Evolutionary conservation across 306 rosid genomes (phyloP).

Genomic region (Begonia masoniana): DNA sequence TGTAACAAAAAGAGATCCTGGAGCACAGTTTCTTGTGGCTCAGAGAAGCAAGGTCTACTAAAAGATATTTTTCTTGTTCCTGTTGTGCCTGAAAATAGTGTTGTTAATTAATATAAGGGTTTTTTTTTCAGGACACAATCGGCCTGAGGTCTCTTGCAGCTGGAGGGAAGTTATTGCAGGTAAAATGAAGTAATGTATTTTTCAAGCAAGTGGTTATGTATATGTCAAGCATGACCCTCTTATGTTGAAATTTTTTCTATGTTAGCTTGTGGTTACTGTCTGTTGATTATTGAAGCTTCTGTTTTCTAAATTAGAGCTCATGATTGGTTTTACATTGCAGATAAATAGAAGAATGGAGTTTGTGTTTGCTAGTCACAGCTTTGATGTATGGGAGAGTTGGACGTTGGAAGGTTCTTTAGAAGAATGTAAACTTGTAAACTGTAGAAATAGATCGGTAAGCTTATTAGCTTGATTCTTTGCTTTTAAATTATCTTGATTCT

Average conservation of each 20-base stretch:
- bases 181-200: slow-evolving; percentile 10
- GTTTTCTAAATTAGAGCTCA: no score
- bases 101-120: background rate
- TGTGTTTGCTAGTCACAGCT: slow-evolving; percentile 96
- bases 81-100: background rate
- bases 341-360: slow-evolving; percentile 89
- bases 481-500: background rate
- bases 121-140: slow-evolving; percentile 57
- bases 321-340: slow-evolving; percentile 25
- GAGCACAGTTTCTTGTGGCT: slow-evolving; percentile 75
- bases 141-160: slow-evolving; percentile 94
- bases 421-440: slow-evolving; percentile 86
- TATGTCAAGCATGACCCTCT: no score
- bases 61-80: slow-evolving; percentile 8
- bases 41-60: slow-evolving; percentile 75
- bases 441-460: slow-evolving; percentile 73
- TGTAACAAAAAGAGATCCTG: slow-evolving; percentile 95
- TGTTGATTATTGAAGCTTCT: no score
- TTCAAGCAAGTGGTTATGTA: background rate
- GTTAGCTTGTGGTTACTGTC: no score
- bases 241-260: no score
- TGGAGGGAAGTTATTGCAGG: slow-evolving; percentile 97
- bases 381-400: slow-evolving; percentile 99
- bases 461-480: slow-evolving; percentile 8
- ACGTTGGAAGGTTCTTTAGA: slow-evolving; percentile 65